Evolutionary conservation across 192 early-diverging fungal species (phyloP).

Genomic region (Diversispora eburnea): DNA sequence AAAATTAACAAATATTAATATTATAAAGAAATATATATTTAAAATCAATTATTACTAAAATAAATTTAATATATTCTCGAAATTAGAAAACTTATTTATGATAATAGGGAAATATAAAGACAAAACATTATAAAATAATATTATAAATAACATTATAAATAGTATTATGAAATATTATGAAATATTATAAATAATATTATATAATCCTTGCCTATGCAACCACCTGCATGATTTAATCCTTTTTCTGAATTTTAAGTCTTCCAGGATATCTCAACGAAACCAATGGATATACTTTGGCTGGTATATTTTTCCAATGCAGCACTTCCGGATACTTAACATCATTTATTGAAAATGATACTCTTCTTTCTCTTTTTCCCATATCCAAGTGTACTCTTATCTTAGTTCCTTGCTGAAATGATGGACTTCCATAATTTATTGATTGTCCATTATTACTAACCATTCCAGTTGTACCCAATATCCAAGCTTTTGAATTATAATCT

Average conservation of each 20-base stretch:
- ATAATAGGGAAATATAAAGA: too few species aligned
- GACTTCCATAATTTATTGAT: not conserved
- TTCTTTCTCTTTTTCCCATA: constrained; percentile 19
- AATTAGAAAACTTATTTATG: too few species aligned
- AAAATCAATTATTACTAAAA: too few species aligned
- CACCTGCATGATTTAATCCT: too few species aligned
- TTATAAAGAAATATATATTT: too few species aligned
- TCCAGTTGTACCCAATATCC: constrained; percentile 4
- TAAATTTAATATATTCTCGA: too few species aligned
- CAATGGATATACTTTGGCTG: constrained; percentile 7
- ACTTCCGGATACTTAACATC: not conserved
- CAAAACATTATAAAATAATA: too few species aligned
- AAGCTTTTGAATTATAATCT: not conserved
- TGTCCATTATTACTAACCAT: not conserved
- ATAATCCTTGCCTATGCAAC: too few species aligned
- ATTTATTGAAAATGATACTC: constrained; percentile 9
- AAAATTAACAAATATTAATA: too few species aligned
- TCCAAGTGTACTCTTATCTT: constrained; percentile 18
- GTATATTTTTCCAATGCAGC: constrained; percentile 1
- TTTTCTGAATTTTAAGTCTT: not conserved
- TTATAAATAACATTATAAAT: too few species aligned
- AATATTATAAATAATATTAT: too few species aligned
- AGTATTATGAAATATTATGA: too few species aligned
- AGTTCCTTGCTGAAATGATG: not conserved
- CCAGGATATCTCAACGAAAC: not conserved